These are phyloP conservation scores for Alternaria arbusti DNA, from an alignment of 2,329 filamentous ascomycete genomes.

Conservation along the genomic window DNA sequence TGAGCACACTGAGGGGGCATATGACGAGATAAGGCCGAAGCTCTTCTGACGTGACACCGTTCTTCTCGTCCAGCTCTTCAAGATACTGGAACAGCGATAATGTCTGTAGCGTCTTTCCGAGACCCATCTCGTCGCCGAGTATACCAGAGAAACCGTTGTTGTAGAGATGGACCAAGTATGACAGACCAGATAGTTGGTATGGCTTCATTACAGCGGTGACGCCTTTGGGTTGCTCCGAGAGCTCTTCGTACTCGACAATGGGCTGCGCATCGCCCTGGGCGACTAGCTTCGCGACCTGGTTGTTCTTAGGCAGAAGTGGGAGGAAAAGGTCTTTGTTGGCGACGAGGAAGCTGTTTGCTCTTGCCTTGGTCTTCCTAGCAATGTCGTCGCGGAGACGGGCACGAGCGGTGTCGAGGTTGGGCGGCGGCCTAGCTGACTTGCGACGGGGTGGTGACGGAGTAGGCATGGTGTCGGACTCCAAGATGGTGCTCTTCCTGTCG, in stretches of 20 bases:
- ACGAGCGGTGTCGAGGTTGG: constrained; percentile 49
- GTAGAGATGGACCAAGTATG: constrained; percentile 98
- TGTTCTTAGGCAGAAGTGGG: constrained; percentile 54
- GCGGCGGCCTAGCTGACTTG: constrained; percentile 13
- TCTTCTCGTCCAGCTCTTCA: constrained; percentile 80
- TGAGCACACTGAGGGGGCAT: constrained; percentile 92
- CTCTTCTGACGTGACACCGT: constrained; percentile 59
- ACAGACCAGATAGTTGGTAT: constrained; percentile 95
- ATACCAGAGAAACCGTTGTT: constrained; percentile 99
- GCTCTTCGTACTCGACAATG: constrained; percentile 49
- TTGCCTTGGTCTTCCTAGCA: constrained; percentile 50
- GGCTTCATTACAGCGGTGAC: constrained; percentile 75
- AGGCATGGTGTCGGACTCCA: constrained; percentile 40
- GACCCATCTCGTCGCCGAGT: constrained; percentile 97
- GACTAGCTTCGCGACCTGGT: constrained; percentile 52
- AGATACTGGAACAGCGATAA: constrained; percentile 96
- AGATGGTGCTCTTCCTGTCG: constrained; percentile 33
- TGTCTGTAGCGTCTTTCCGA: constrained; percentile 98
- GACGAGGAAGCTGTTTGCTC: constrained; percentile 55
- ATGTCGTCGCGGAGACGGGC: constrained; percentile 52
- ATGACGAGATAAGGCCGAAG: constrained; percentile 93
- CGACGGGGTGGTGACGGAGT: constrained; percentile 14
- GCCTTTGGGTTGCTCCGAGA: constrained; percentile 53
- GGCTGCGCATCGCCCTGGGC: constrained; percentile 23
- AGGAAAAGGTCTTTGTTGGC: constrained; percentile 55